Evolutionary conservation across 768 basidiomycete species (phyloP), one percentile per base, ranked within the genome.

Genomic region (Termitomyces sp.): DNA sequence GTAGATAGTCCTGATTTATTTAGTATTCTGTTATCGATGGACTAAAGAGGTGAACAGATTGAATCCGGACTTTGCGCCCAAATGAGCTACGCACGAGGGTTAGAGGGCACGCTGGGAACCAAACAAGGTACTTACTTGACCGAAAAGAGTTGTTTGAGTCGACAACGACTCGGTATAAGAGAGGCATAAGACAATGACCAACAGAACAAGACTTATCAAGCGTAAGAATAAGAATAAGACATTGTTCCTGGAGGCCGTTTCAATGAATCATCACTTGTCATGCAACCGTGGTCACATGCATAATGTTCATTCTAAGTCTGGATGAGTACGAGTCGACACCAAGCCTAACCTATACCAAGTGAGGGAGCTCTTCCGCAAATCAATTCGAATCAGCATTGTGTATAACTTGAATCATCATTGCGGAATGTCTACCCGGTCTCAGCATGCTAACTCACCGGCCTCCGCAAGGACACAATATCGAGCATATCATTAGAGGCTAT

Each of bases 1-100:
- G 39, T 18, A 41, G 36, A 39, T 34, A 12, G 29, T 42, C 29
- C 29, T 47, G 34, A 53, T 53, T 26, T 26, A 37, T 41, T 39
- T 18, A 26, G 42, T 39, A 33, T 26, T 31, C 41, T 41, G 52
- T 49, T 58, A 58, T 58, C 57, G 57, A 58, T 58, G 37, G 22
- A 24, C 15, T 36, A 5, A 15, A 2, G 39, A 37, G 16, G 16
- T 13, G 28, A 5, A 24, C 26, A 53, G 6, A 34, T 39, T 50
- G 37, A 36, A 26, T 48, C 44, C 39, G 20, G 26, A 45, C n/a
- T 33, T 47, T 37, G 18, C 2, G 36, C 29, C 42, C 50, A n/a
- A n/a, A 22, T 29, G 34, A 42, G 56, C 15, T 6, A 31, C 34
- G 13, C 58, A 59, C 53, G 53, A 51, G 33, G 48, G 46, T 51